phyloP scores from a whole-genome alignment of 306 rosid genomes.

The Senna tora region DNA sequence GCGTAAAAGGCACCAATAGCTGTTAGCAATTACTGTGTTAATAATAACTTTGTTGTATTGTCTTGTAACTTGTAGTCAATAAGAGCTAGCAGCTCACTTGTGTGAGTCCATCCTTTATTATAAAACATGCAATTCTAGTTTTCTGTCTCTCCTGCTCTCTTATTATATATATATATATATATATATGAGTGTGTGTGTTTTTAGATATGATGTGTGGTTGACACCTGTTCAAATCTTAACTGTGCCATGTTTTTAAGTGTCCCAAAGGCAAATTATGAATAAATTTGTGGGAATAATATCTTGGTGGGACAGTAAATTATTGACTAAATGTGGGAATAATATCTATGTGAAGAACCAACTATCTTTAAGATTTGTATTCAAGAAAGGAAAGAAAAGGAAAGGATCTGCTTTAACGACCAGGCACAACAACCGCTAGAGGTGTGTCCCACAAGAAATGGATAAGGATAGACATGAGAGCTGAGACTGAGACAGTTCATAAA shows the following conservation, averaged over 20 bases:
- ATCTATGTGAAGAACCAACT: background rate
- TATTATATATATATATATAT: too few species aligned
- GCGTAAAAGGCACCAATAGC: conserved; percentile 2
- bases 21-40: conserved; percentile 39
- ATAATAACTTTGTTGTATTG: conserved; percentile 25
- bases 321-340: background rate
- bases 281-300: too few species aligned
- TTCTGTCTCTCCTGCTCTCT: background rate
- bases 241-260: too few species aligned
- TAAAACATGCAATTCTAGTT: conserved; percentile 7
- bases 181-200: background rate
- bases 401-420: conserved; percentile 35
- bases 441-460: conserved; percentile 42
- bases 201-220: background rate
- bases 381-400: background rate
- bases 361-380: background rate
- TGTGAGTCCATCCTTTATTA: conserved; percentile 32
- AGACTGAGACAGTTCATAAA: background rate
- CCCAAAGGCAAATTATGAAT: too few species aligned
- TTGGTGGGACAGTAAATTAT: background rate
- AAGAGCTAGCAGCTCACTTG: conserved; percentile 48
- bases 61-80: conserved; percentile 36
- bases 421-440: conserved; percentile 28
- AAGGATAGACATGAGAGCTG: conserved; percentile 28
- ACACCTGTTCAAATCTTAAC: background rate